Conservation (phyloP, 148 eudicot species). For the Camellia lanceoleosa region DNA sequence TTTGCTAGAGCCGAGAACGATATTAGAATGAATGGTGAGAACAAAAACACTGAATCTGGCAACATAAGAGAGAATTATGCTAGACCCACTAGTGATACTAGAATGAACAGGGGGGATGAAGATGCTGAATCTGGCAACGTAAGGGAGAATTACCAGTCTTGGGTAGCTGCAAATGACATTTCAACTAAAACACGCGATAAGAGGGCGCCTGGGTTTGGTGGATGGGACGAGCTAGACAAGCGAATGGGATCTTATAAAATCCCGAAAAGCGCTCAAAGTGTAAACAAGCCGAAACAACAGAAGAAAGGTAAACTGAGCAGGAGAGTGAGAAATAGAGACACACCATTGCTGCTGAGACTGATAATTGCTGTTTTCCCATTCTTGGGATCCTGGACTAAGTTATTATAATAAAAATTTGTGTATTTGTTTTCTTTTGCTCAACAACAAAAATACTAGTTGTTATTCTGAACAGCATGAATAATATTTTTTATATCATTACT, state of each 20-base stretch:
- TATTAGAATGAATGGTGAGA: conserved; percentile 14
- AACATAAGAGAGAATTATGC: conserved; percentile 27
- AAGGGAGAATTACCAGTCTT: conserved; percentile 35
- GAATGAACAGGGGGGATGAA: conserved; percentile 14
- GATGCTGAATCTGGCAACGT: conserved; percentile 14
- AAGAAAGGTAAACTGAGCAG: conserved; percentile 38
- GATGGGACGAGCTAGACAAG: conserved; percentile 78
- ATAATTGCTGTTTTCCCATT: conserved; percentile 58
- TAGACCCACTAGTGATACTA: conserved; percentile 19
- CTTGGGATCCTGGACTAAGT: conserved; percentile 57
- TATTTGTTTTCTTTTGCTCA: neutral
- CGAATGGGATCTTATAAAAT: conserved; percentile 15
- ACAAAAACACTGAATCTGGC: conserved; percentile 4
- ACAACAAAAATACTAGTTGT: no score
- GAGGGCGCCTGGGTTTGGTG: conserved; percentile 49
- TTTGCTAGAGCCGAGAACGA: conserved; percentile 23
- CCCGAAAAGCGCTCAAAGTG: conserved; percentile 16
- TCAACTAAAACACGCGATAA: conserved; percentile 25
- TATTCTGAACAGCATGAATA: no score
- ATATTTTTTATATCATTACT: no score
- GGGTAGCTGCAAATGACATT: conserved; percentile 27
- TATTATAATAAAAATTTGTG: conserved; percentile 23
- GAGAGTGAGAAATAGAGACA: conserved; percentile 36
- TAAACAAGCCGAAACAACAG: conserved; percentile 16
- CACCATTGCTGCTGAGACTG: conserved; percentile 46